These are phyloP conservation scores for Beta vulgaris DNA, from an alignment of 148 eudicot genomes.

Conservation along the genomic window DNA sequence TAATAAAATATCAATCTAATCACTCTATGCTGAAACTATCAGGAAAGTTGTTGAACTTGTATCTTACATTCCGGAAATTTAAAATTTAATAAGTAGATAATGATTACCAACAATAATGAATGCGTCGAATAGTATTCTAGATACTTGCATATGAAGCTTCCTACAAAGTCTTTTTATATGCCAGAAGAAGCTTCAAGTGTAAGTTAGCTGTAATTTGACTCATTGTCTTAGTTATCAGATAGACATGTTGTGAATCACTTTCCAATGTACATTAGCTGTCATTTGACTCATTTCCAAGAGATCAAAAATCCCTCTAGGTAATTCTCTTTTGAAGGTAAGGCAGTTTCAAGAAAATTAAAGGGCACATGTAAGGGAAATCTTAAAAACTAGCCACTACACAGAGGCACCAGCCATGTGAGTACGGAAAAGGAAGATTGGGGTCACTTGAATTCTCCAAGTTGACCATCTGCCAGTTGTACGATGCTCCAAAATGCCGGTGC, in stretches of 20 bases:
- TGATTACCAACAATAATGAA: not conserved
- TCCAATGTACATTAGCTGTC: constrained; percentile 11
- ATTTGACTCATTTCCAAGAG: constrained; percentile 11
- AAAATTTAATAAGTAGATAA: not conserved
- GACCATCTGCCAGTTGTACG: constrained; percentile 12
- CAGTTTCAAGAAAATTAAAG: constrained; percentile 15
- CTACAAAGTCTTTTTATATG: not conserved
- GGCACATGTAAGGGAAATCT: constrained; percentile 12
- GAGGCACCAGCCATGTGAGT: constrained; percentile 15
- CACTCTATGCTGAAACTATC: too few species aligned
- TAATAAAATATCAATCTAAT: too few species aligned
- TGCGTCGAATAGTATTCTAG: not conserved
- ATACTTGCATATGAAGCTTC: constrained; percentile 3
- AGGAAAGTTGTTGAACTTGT: not conserved
- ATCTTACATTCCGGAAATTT: not conserved
- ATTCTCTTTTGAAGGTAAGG: constrained; percentile 7
- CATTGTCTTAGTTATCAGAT: not conserved
- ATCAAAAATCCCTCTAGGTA: not conserved
- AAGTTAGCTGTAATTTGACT: too few species aligned
- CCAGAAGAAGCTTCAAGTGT: not conserved
- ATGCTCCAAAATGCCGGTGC: constrained; percentile 1
- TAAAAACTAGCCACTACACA: not conserved
- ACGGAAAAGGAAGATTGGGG: constrained; percentile 1
- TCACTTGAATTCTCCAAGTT: constrained; percentile 8
- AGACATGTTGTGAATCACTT: not conserved